These are phyloP conservation scores for Auriscalpium vulgare DNA, from an alignment of 768 basidiomycete species.

Conservation along the genomic window DNA sequence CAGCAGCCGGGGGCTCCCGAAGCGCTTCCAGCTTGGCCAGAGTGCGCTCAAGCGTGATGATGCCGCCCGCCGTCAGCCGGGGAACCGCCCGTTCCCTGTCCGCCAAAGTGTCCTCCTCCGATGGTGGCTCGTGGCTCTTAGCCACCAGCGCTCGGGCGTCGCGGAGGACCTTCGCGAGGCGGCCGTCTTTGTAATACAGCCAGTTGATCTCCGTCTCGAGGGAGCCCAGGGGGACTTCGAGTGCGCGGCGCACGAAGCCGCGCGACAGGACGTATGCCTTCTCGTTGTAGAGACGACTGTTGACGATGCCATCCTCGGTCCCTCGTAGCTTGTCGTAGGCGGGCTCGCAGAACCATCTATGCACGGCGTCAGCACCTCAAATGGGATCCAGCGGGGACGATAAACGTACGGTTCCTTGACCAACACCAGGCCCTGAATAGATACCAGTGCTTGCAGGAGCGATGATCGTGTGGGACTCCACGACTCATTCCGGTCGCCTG, in stretches of 20 bases:
- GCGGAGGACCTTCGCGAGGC: slow-evolving; percentile 59
- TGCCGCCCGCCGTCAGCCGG: slow-evolving; percentile 70
- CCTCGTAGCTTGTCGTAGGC: slow-evolving; percentile 89
- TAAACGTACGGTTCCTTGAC: slow-evolving; percentile 81
- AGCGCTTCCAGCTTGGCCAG: slow-evolving; percentile 55
- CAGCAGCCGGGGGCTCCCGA: background rate
- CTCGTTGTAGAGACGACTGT: slow-evolving; percentile 89
- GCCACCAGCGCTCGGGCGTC: slow-evolving; percentile 58
- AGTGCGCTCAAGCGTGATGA: slow-evolving; percentile 71
- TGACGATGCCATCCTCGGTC: slow-evolving; percentile 83
- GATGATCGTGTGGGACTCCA: slow-evolving; percentile 85
- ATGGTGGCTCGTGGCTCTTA: slow-evolving; percentile 43
- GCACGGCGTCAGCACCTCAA: slow-evolving; percentile 2
- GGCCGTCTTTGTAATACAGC: slow-evolving; percentile 59
- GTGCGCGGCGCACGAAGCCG: slow-evolving; percentile 83
- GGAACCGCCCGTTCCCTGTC: slow-evolving; percentile 53
- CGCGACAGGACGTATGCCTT: slow-evolving; percentile 89
- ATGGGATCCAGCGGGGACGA: background rate
- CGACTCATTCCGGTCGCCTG: slow-evolving; percentile 78
- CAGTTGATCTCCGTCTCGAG: slow-evolving; percentile 66
- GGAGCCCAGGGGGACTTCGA: slow-evolving; percentile 68
- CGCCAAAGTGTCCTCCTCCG: slow-evolving; percentile 20
- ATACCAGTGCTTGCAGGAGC: slow-evolving; percentile 85
- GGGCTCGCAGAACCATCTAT: slow-evolving; percentile 86
- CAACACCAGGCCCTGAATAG: slow-evolving; percentile 88